Conservation (phyloP, 345 rosid species). For the Ailanthus altissimus region DNA sequence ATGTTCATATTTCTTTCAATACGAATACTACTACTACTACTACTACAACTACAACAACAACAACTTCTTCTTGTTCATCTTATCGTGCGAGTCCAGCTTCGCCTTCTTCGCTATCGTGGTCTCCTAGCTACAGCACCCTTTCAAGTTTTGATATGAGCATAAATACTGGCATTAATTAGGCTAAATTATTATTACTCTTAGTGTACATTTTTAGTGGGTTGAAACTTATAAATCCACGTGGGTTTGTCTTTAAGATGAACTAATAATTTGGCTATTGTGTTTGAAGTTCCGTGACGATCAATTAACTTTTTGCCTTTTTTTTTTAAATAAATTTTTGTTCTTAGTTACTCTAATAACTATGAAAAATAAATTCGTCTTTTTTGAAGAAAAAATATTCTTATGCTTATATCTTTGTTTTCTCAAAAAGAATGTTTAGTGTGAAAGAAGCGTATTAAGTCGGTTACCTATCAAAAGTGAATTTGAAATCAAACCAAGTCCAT, state of each 20-base stretch:
- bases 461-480: too few species aligned
- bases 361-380: too few species aligned
- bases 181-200: too few species aligned
- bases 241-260: not conserved
- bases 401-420: too few species aligned
- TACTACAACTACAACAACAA: not conserved
- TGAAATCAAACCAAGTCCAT: too few species aligned
- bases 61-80: constrained; percentile 45
- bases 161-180: constrained; percentile 5
- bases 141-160: constrained; percentile 31
- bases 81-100: constrained; percentile 48
- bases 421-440: too few species aligned
- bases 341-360: too few species aligned
- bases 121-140: constrained; percentile 28
- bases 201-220: constrained; percentile 10
- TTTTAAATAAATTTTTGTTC: too few species aligned
- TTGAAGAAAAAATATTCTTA: too few species aligned
- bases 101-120: constrained; percentile 51
- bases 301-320: too few species aligned
- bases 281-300: too few species aligned
- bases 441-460: too few species aligned
- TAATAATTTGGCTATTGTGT: not conserved
- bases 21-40: not conserved
- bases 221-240: not conserved
- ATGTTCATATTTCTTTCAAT: not conserved